A percentile compares a stretch with the other conserved stretches of the same genome.
Conservation (phyloP, 495 filamentous ascomycete species). For the Penicillium argentinense region DNA sequence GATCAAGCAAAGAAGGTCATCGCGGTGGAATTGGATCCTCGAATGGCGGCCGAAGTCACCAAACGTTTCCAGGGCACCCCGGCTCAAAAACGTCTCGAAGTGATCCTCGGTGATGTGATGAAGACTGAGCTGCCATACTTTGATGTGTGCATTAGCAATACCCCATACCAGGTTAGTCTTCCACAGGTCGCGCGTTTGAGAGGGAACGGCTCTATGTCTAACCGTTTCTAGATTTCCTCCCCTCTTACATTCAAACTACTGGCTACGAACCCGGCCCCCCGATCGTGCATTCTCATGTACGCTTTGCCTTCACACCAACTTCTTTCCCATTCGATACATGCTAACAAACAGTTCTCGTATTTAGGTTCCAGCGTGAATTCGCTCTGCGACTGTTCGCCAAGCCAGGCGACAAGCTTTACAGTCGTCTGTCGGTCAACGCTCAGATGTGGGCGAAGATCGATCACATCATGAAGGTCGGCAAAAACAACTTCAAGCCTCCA, state of each 20-base stretch:
- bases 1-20: constrained; percentile 84
- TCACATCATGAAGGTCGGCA: constrained; percentile 89
- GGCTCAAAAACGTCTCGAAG: constrained; percentile 73
- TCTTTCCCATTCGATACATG: background rate
- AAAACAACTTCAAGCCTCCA: constrained; percentile 93
- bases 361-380: constrained; percentile 65
- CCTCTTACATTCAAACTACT: constrained; percentile 91
- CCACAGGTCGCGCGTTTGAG: background rate
- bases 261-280: constrained; percentile 69
- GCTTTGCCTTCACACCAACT: constrained; percentile 24
- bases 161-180: constrained; percentile 71
- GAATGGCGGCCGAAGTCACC: constrained; percentile 95
- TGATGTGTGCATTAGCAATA: constrained; percentile 92
- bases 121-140: constrained; percentile 85
- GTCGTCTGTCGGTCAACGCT: constrained; percentile 81
- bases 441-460: constrained; percentile 91
- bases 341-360: constrained; percentile 9
- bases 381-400: constrained; percentile 73
- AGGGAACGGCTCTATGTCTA: background rate
- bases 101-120: constrained; percentile 90
- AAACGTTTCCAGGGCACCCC: constrained; percentile 90
- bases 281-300: constrained; percentile 83
- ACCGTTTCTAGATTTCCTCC: constrained; percentile 67
- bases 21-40: constrained; percentile 89
- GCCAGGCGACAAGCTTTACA: constrained; percentile 81